Conservation (phyloP, 495 filamentous ascomycete genomes). For the Rhypophila decipiens region DNA sequence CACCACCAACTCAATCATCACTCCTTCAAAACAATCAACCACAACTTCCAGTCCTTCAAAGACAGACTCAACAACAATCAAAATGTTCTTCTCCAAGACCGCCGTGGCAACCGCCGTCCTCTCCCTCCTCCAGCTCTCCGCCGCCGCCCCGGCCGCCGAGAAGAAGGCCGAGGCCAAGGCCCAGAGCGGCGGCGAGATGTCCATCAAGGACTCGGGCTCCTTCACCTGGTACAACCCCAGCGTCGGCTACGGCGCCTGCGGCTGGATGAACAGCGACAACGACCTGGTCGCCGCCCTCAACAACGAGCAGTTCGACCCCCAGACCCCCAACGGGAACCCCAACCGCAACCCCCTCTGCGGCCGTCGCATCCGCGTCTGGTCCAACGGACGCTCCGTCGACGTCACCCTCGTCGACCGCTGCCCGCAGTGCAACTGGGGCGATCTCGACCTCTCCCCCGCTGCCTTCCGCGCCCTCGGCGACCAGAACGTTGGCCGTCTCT, state of each 20-base stretch:
- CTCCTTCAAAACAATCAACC: too few species aligned
- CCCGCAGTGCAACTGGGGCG: conserved; percentile 6
- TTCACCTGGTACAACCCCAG: conserved; percentile 49
- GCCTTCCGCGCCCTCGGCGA: conserved; percentile 15
- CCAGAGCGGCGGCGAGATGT: neutral
- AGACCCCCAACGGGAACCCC: conserved; percentile 24
- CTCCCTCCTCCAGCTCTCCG: neutral
- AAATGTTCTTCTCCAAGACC: conserved; percentile 6
- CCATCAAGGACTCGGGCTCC: neutral
- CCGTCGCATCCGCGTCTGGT: conserved; percentile 16
- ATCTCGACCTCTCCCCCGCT: conserved; percentile 13
- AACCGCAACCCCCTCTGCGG: conserved; percentile 28
- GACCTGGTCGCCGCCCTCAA: conserved; percentile 43
- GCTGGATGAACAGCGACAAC: conserved; percentile 12
- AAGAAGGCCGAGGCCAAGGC: neutral
- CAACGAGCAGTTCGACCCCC: conserved; percentile 16
- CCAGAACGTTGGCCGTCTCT: conserved; percentile 21
- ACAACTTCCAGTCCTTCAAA: too few species aligned
- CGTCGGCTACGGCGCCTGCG: conserved; percentile 46
- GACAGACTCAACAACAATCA: too few species aligned
- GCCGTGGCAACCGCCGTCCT: neutral
- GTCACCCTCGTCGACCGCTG: conserved; percentile 27
- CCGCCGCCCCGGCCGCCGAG: neutral
- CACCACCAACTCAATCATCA: too few species aligned
- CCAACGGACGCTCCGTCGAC: conserved; percentile 20